Evolutionary conservation across 139 green algal species (phyloP), one percentile per base, ranked within the genome.

Genomic region (Chlamydomonas sp.): DNA sequence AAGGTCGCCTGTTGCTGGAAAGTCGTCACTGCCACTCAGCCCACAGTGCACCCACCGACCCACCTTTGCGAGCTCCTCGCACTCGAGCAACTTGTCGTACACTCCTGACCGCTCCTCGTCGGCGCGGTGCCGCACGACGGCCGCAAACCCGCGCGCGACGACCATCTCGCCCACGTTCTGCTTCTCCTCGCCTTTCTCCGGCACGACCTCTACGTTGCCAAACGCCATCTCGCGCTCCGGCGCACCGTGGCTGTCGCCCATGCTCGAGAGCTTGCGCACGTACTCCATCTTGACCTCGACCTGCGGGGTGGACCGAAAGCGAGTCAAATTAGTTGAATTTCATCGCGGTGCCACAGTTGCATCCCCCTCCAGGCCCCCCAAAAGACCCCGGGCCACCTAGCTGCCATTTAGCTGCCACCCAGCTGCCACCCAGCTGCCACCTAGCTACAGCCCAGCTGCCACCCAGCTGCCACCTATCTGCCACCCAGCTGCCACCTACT

Each of bases 261-360:
- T n/a, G n/a, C n/a, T n/a, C n/a, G n/a, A n/a, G n/a, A n/a, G n/a
- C 80, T 94, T 96, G 47, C 91, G 85, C 1, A 72, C 95, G 87
- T 97, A 98, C 77, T 97, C 94, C 85, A 96, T 92, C 65, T 78
- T 86, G 1, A 97, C 90, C 0, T 72, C 69, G 30, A 96, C 90
- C 73, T 91, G 77, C 34, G 81, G 77, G 3, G n/a, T n/a, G n/a
- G n/a, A n/a, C n/a, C n/a, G n/a, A n/a, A n/a, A n/a, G n/a, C n/a
- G n/a, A n/a, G n/a, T n/a, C n/a, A n/a, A n/a, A n/a, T n/a, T n/a
- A n/a, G n/a, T n/a, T n/a, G n/a, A n/a, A n/a, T n/a, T n/a, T n/a
- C n/a, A n/a, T n/a, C n/a, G n/a, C n/a, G n/a, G n/a, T n/a, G n/a
- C n/a, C n/a, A n/a, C n/a, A n/a, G n/a, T n/a, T n/a, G n/a, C n/a